These are phyloP conservation scores for Odontarrhena argentea DNA, from an alignment of 345 rosid genomes.

Conservation along the genomic window DNA sequence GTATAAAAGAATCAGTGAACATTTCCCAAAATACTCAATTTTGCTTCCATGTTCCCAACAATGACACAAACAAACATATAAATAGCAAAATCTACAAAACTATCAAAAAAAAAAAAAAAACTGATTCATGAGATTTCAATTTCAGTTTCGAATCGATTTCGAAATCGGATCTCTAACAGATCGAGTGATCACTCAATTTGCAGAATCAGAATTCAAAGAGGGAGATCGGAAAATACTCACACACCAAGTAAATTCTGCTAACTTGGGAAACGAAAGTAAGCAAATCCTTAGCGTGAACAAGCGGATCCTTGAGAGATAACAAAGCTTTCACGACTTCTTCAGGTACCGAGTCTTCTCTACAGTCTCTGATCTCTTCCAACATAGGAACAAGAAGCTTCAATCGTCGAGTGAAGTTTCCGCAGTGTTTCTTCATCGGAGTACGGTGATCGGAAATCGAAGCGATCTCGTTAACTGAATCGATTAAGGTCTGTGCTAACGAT, in stretches of 20 bases:
- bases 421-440: constrained; percentile 63
- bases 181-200: constrained; percentile 13
- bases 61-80: not conserved
- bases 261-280: constrained; percentile 68
- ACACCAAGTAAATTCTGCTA: constrained; percentile 88
- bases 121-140: not conserved
- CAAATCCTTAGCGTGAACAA: constrained; percentile 62
- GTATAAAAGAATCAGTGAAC: constrained; percentile 12
- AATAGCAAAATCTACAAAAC: not conserved
- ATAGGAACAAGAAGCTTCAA: constrained; percentile 73
- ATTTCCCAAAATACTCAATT: not conserved
- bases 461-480: constrained; percentile 65
- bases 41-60: not conserved
- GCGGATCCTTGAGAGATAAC: constrained; percentile 50
- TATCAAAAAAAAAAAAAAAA: not conserved
- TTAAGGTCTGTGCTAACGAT: constrained; percentile 49
- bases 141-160: not conserved
- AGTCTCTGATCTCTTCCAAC: constrained; percentile 78
- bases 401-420: constrained; percentile 62
- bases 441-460: constrained; percentile 53
- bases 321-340: constrained; percentile 50
- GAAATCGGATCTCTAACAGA: constrained; percentile 38
- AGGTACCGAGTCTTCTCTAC: constrained; percentile 49
- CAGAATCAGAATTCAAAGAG: not conserved
- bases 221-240: constrained; percentile 38